These are phyloP conservation scores for Blumeria graminis DNA, from an alignment of 2,329 filamentous ascomycete genomes.

Conservation along the genomic window DNA sequence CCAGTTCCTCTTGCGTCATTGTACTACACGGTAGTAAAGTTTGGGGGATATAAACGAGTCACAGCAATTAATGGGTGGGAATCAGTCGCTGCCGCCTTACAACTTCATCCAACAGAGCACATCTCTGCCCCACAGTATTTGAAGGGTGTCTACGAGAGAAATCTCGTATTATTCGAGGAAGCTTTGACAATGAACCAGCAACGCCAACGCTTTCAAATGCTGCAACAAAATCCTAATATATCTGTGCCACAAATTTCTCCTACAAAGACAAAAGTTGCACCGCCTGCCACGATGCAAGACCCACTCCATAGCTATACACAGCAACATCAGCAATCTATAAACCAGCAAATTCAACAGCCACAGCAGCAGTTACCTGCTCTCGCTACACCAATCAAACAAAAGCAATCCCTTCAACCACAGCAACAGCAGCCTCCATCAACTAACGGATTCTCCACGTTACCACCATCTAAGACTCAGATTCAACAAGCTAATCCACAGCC, in stretches of 20 bases:
- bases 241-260: constrained; percentile 21
- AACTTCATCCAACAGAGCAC: constrained; percentile 35
- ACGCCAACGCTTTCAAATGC: constrained; percentile 17
- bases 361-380: constrained; percentile 13
- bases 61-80: constrained; percentile 49
- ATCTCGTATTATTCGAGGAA: constrained; percentile 55
- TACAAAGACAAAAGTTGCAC: constrained; percentile 19
- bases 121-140: constrained; percentile 46
- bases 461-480: constrained; percentile 19
- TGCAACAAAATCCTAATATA: constrained; percentile 10
- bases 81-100: constrained; percentile 39
- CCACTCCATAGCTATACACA: constrained; percentile 28
- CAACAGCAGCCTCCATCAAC: constrained; percentile 22
- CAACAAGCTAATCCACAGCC: constrained; percentile 18
- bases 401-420: constrained; percentile 19
- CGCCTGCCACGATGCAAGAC: constrained; percentile 23
- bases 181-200: constrained; percentile 32
- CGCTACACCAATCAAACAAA: constrained; percentile 23
- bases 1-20: constrained; percentile 51
- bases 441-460: constrained; percentile 26
- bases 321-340: constrained; percentile 20
- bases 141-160: constrained; percentile 48
- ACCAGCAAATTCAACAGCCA: constrained; percentile 21
- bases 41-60: constrained; percentile 54
- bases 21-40: constrained; percentile 53